phyloP scores from a whole-genome alignment of 257 asterid species.

The Rehmannia glutinosa region DNA sequence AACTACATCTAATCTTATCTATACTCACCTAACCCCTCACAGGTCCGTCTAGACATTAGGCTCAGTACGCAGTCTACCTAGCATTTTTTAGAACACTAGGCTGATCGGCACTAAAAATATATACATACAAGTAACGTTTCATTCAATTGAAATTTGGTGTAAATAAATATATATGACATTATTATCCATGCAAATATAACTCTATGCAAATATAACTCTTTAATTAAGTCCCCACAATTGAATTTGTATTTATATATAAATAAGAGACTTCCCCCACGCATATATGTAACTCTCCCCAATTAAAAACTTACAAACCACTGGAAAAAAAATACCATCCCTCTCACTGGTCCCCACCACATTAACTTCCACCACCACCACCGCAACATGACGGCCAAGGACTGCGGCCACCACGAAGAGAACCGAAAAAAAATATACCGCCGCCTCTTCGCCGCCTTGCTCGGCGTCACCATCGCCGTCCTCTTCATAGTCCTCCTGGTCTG shows the following conservation, averaged over 20 bases:
- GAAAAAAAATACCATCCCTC: background rate
- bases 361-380: slow-evolving; percentile 11
- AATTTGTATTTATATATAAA: background rate
- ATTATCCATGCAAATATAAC: too few relatives aligned
- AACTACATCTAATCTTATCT: too few relatives aligned
- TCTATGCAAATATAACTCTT: too few relatives aligned
- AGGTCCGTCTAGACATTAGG: too few relatives aligned
- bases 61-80: too few relatives aligned
- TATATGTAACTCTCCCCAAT: background rate
- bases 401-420: slow-evolving; percentile 45
- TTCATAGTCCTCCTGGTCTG: slow-evolving; percentile 46
- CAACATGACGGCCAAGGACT: slow-evolving; percentile 48
- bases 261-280: background rate
- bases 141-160: too few relatives aligned
- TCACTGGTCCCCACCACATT: background rate
- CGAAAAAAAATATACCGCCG: slow-evolving; percentile 28
- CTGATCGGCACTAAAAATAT: too few relatives aligned
- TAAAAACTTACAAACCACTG: background rate
- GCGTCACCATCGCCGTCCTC: slow-evolving; percentile 31
- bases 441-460: slow-evolving; percentile 18
- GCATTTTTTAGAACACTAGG: too few relatives aligned
- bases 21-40: too few relatives aligned
- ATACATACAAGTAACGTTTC: too few relatives aligned
- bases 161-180: too few relatives aligned
- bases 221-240: background rate